These are phyloP conservation scores for Geosmithia putterillii DNA, from an alignment of 2,329 filamentous ascomycete genomes.

Conservation along the genomic window DNA sequence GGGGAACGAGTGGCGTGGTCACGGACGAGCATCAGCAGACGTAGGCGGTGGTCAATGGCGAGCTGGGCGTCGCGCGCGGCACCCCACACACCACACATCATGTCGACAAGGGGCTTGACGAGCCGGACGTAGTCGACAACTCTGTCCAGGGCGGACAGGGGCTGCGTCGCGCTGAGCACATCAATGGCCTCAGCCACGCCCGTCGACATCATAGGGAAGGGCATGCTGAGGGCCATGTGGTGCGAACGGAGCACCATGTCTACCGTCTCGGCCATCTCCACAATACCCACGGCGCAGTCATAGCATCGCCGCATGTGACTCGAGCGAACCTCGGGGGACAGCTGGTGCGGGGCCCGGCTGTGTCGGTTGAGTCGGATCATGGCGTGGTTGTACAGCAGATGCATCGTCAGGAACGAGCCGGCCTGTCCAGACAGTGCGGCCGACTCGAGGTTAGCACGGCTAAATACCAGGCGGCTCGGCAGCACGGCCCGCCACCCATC, in stretches of 20 bases:
- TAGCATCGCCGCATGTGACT: constrained; percentile 35
- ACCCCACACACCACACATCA: constrained; percentile 47
- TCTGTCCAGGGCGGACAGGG: constrained; percentile 33
- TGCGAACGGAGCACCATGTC: constrained; percentile 20
- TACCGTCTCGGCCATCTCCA: constrained; percentile 32
- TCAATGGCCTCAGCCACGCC: constrained; percentile 53
- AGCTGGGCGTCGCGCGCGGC: constrained; percentile 38
- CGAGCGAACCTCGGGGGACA: constrained; percentile 25
- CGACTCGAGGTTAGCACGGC: constrained; percentile 41
- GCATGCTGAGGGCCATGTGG: constrained; percentile 23
- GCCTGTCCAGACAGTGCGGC: constrained; percentile 39
- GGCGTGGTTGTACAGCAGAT: constrained; percentile 53
- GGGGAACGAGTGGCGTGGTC: constrained; percentile 7
- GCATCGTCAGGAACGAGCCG: constrained; percentile 50
- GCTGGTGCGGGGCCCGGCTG: constrained; percentile 23
- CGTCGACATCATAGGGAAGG: constrained; percentile 51
- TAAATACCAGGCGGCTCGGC: constrained; percentile 41
- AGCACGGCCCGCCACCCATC: constrained; percentile 46
- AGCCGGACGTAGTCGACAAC: constrained; percentile 41
- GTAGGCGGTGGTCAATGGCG: constrained; percentile 27
- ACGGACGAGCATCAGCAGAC: constrained; percentile 10
- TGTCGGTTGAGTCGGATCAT: constrained; percentile 55
- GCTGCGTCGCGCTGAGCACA: constrained; percentile 49
- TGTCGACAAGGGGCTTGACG: constrained; percentile 40
- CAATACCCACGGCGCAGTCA: constrained; percentile 37